These are phyloP conservation scores for Dioscorea cayenensis DNA, from an alignment of 116 monocot species.

Conservation along the genomic window DNA sequence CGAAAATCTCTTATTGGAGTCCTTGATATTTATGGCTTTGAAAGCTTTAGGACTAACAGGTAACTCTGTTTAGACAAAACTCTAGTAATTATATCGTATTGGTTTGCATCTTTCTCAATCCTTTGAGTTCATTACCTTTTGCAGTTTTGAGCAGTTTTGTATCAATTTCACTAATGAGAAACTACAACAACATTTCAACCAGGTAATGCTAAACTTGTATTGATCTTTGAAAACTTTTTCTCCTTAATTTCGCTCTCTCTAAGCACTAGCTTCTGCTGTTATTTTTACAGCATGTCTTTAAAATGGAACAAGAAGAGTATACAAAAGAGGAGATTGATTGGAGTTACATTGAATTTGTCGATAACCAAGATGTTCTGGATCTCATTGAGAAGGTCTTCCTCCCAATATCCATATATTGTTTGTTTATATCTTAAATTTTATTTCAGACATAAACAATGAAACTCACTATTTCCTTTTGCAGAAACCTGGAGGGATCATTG, in stretches of 20 bases:
- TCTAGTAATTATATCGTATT: background rate
- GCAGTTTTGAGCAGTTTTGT: slow-evolving; percentile 97
- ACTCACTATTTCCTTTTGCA: slow-evolving; percentile 26
- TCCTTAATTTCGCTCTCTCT: background rate
- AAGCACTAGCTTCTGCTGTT: background rate
- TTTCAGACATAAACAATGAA: background rate
- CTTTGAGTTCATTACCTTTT: slow-evolving; percentile 1
- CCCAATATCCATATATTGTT: background rate
- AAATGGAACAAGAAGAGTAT: slow-evolving; percentile 99
- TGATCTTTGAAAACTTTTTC: background rate
- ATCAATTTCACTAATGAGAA: slow-evolving; percentile 99
- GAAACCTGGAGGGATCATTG: slow-evolving; percentile 98
- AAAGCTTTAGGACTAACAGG: slow-evolving; percentile 97
- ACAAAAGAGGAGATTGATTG: slow-evolving; percentile 97
- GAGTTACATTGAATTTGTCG: slow-evolving; percentile 99
- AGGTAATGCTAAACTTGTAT: slow-evolving; percentile 38
- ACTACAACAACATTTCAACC: slow-evolving; percentile 97
- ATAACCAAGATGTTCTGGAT: slow-evolving; percentile 99
- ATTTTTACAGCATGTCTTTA: slow-evolving; percentile 85
- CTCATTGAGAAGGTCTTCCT: slow-evolving; percentile 89
- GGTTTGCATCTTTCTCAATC: background rate
- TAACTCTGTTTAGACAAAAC: slow-evolving; percentile 10
- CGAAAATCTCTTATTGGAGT: slow-evolving; percentile 93
- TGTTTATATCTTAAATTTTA: background rate
- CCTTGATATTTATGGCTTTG: slow-evolving; percentile 98